Evolutionary conservation across 306 rosid species (phyloP).

Genomic region (Mimosa bimucronata): DNA sequence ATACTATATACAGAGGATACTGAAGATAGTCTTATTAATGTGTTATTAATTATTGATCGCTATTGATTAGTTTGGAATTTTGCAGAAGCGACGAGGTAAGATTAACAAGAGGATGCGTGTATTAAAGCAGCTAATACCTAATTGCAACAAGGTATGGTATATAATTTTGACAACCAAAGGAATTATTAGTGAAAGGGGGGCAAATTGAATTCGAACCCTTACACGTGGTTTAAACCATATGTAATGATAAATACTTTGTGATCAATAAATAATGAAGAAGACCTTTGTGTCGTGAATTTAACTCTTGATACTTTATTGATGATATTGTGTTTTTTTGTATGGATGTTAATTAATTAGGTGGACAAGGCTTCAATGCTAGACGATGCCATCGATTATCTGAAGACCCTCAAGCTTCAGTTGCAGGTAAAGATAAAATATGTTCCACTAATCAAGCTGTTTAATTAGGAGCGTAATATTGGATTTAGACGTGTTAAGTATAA

Average conservation of each 20-base stretch:
- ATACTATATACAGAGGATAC: not conserved
- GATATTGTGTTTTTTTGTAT: not conserved
- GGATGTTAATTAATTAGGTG: conserved; percentile 31
- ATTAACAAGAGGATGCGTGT: conserved; percentile 55
- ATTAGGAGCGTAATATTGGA: not conserved
- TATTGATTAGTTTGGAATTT: conserved; percentile 13
- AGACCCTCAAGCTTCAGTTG: conserved; percentile 58
- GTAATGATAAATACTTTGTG: not conserved
- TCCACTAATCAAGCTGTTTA: not conserved
- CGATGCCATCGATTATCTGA: conserved; percentile 61
- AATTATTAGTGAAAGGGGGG: not conserved
- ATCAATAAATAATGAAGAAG: not conserved
- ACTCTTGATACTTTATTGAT: not conserved
- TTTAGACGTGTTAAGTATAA: not conserved
- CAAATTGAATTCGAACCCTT: not conserved
- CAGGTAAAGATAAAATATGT: conserved; percentile 41
- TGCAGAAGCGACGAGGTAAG: conserved; percentile 59
- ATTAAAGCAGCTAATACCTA: conserved; percentile 60
- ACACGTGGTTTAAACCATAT: not conserved
- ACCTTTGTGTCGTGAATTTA: conserved; percentile 7
- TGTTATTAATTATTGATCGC: not conserved
- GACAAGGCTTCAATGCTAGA: conserved; percentile 65
- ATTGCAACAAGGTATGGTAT: conserved; percentile 57
- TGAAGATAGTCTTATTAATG: not conserved
- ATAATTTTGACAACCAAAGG: not conserved